Evolutionary conservation across 495 filamentous ascomycete species (phyloP), one percentile per base, ranked within the genome.

Genomic region (Patellaria atrata): DNA sequence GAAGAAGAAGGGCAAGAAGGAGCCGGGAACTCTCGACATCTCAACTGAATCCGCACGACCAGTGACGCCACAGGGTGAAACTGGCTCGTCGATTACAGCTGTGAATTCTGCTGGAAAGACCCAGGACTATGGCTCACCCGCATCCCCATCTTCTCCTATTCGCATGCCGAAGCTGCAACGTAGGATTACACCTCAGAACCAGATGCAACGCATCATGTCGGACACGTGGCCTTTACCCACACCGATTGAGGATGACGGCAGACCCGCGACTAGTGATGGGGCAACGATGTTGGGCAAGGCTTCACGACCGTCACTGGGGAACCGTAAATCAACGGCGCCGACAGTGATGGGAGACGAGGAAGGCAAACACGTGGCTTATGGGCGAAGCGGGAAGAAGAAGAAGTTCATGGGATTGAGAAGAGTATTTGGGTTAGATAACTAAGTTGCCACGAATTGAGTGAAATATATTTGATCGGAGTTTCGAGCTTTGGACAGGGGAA

Each of bases 381-480:
- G 43, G 27, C 18, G 50, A 35, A 47, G 45, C 23, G 51, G 54
- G 40, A 71, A 68, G 59, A 72, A 70, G 60, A 75, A 73, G 63
- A 70, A 64, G 52, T 75, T 75, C 46, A 58, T 57, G 26, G 44
- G 53, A 24, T 42, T 75, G 48, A 64, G 71, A 48, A 59, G 59
- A 41, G 68, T 65, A 46, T 74, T 75, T 56, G 56, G 66, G 23
- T 48, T 74, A 30, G 50, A 65, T 47, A 62, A 67, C 37, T 74
- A 54, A 57, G 48, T 24, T 45, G 8, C n/a, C 23, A n/a, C n/a
- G 23, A 26, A n/a, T 26, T n/a, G 23, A 26, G 8, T n/a, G 8
- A 26, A 26, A 8, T 26, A n/a, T n/a, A n/a, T n/a, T n/a, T n/a
- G n/a, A n/a, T n/a, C n/a, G n/a, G n/a, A n/a, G n/a, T n/a, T n/a